Evolutionary conservation across 2,329 filamentous ascomycete species (phyloP).

Genomic region (Aspergillus brunneoviolaceus): DNA sequence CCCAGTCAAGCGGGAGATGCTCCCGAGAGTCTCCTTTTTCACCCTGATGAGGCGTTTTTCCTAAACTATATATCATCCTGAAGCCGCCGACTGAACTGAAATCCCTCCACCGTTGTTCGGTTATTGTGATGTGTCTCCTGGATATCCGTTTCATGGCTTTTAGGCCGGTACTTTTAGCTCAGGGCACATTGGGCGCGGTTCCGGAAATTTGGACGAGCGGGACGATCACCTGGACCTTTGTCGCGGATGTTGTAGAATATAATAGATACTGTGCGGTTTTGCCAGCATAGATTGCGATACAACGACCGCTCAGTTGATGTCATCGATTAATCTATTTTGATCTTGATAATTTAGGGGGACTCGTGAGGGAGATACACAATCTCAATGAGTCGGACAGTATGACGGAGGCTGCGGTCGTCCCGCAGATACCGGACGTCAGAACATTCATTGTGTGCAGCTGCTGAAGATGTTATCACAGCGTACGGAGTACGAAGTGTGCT

Average conservation of each 20-base stretch:
- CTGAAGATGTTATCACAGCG: background rate
- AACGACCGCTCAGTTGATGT: background rate
- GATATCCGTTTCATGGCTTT: conserved; percentile 9
- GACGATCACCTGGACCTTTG: conserved; percentile 13
- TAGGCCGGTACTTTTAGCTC: conserved; percentile 2
- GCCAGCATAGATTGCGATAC: background rate
- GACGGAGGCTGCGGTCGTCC: conserved; percentile 4
- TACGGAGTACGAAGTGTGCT: conserved; percentile 2
- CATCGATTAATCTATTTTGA: background rate
- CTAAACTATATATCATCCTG: background rate
- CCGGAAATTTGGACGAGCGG: conserved; percentile 21
- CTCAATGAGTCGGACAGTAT: background rate
- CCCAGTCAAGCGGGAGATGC: conserved; percentile 1
- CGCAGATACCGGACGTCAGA: background rate
- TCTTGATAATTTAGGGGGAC: background rate
- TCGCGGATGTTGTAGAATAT: background rate
- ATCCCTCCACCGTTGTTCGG: background rate
- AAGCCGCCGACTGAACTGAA: conserved; percentile 4
- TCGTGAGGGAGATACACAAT: background rate
- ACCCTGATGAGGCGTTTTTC: conserved; percentile 1
- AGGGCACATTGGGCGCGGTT: conserved; percentile 13
- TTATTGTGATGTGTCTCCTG: conserved; percentile 15
- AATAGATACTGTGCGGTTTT: background rate
- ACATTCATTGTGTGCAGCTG: background rate
- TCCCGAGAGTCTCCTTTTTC: background rate